Evolutionary conservation across 2,329 filamentous ascomycete species (phyloP), one percentile per base, ranked within the genome.

Genomic region (Fusarium udum): DNA sequence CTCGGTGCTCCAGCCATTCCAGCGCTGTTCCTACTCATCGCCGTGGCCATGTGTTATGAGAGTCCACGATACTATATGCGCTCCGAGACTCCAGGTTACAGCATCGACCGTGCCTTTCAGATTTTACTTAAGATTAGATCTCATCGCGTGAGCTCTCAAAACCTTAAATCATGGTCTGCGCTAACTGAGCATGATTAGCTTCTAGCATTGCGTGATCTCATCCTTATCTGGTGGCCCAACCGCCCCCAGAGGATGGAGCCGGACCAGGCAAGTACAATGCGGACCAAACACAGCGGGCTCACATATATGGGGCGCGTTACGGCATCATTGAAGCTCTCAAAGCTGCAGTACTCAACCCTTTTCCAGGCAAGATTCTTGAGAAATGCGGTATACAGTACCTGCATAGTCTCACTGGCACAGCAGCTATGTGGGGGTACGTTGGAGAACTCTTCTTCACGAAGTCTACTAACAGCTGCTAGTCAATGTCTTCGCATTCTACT

Each of bases 31-130:
- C 14, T 42, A 2, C 24, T 42, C 15, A 32, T 55, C 7, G 9
- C 52, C 16, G 52, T 55, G 10, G 7, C 52, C 11, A 55, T 32
- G 52, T 55, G 52, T 3, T 55, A 55, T 8, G 52, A 55, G 37
- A 55, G 52, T 7, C 52, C 52, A 31, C 24, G 52, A 40, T 55
- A 55, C 36, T 55, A 55, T 6, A 55, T 55, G 52, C 52, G 52
- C 7, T 31, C 24, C 11, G 52, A 40, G 6, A 55, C 52, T 15
- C 52, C 52, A 5, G 36, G 52, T 3, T 40, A 31, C 52, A 55
- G 36, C 22, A 55, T 40, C 4, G 52, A 40, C 4, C 26, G 36
- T 6, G 52, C 52, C 4, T 55, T 55, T 22, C 36, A 40, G 36
- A 55, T 55, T 5, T 36, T 40, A 1, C 37, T 55, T 2, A 55